phyloP scores from a whole-genome alignment of 768 basidiomycete genomes.

The Lanmaoa pseudosensibilis region DNA sequence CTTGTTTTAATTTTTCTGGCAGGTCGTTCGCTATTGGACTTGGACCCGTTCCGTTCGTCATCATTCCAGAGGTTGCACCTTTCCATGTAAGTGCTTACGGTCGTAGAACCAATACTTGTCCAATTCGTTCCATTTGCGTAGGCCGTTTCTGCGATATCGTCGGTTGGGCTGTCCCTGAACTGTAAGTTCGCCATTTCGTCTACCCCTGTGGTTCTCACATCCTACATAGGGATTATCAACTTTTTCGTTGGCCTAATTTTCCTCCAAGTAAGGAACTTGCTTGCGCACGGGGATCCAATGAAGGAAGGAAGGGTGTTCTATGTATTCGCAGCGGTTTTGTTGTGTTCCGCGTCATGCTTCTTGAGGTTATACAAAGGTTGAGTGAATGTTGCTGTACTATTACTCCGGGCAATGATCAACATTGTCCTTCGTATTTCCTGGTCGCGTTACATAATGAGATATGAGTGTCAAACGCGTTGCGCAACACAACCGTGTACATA shows the following conservation, averaged over 20 bases:
- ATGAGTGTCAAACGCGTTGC: conserved; percentile 1
- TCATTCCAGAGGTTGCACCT: conserved; percentile 89
- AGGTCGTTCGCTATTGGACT: conserved; percentile 89
- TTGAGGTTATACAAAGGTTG: conserved; percentile 28
- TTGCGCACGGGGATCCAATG: conserved; percentile 56
- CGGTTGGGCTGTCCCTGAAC: conserved; percentile 69
- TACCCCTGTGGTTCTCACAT: neutral
- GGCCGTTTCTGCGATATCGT: conserved; percentile 82
- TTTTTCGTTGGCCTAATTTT: conserved; percentile 85
- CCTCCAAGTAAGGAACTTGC: conserved; percentile 74
- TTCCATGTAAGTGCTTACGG: conserved; percentile 52
- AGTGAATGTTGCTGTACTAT: neutral
- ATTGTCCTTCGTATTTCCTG: too few species aligned
- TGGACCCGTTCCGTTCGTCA: conserved; percentile 90
- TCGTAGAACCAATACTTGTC: neutral
- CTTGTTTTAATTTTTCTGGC: conserved; percentile 2
- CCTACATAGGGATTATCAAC: conserved; percentile 70
- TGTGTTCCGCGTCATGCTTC: conserved; percentile 25
- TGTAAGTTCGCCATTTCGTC: conserved; percentile 44
- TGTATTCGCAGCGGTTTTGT: conserved; percentile 66
- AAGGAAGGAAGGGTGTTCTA: conserved; percentile 91
- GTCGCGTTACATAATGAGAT: conserved; percentile 26
- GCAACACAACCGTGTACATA: neutral
- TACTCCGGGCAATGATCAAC: too few species aligned
- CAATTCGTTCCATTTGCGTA: conserved; percentile 24